Conservation (phyloP, 495 filamentous ascomycete species). For the Daldinia concentrica region DNA sequence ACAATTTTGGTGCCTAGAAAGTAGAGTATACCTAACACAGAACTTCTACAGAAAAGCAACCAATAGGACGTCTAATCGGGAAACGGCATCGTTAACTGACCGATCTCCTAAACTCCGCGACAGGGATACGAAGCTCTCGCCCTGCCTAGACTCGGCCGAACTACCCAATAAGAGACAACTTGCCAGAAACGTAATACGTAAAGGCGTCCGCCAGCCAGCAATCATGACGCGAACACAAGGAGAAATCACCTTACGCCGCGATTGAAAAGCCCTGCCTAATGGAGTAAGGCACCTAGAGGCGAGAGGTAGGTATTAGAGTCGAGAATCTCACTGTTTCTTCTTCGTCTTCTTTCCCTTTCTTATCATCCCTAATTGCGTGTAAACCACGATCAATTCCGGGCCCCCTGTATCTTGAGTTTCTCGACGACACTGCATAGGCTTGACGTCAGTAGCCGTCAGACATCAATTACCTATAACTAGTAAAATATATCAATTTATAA, state of each 20-base stretch:
- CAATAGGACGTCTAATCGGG: constrained; percentile 23
- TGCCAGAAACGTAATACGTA: constrained; percentile 17
- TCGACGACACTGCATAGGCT: neutral
- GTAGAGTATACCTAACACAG: neutral
- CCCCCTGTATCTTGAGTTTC: constrained; percentile 19
- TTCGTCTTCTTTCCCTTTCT: neutral
- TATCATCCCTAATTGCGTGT: neutral
- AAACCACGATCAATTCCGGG: neutral
- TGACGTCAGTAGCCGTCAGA: constrained; percentile 27
- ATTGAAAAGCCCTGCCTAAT: constrained; percentile 3
- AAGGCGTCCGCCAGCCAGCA: constrained; percentile 13
- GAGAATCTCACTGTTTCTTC: neutral
- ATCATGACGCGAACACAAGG: constrained; percentile 40
- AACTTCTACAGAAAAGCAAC: neutral
- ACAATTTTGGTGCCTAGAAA: neutral
- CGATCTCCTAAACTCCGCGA: constrained; percentile 16
- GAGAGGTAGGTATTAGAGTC: neutral
- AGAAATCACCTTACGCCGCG: constrained; percentile 31
- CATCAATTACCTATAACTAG: neutral
- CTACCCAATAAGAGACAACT: constrained; percentile 27
- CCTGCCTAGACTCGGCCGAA: constrained; percentile 1
- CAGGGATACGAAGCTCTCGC: constrained; percentile 16
- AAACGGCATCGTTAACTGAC: constrained; percentile 29
- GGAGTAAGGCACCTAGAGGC: neutral
- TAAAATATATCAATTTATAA: constrained; percentile 14